Evolutionary conservation across 2,329 filamentous ascomycete genomes (phyloP), one percentile per base, ranked within the genome.

Genomic region (Trichophyton equinum): DNA sequence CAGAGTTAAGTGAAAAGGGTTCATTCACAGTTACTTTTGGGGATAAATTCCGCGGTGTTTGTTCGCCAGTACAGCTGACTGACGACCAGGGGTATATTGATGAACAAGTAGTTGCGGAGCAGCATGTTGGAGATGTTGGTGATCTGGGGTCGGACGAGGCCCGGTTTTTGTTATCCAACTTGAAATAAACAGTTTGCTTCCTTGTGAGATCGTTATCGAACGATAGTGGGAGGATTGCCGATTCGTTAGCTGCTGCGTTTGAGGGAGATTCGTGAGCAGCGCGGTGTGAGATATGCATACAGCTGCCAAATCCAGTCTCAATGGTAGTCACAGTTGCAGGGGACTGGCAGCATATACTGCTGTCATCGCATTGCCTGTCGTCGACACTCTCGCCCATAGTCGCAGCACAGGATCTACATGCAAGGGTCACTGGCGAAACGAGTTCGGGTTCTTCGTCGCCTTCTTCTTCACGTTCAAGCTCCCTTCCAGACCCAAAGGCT

Each of bases 1-100:
- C 60, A 7, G 68, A 67, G 44, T 63, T 67, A 13, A 67, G 62
- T 25, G 53, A 38, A 20, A 56, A 36, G 4, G 27, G 36, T 6
- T 63, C 67, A 61, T 68, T 67, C 25, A 66, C 60, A 38, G 40
- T 59, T 7, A 15, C 38, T 4, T 40, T 51, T 30, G 20, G 46
- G 22, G 46, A 15, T 13, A 51, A 22, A 27, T 51, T 51, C 27
- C 46, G 61, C n/a, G 25, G 20, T 13, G 22, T 57, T 55, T 59
- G 25, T 55, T 55, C 51, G 4, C 15, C 30, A 51, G 20, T 7
- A 22, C 25, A 53, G 18, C 22, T 47, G 58, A 38, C 33, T 15
- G 18, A 42, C 9, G 30, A 40, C 25, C 55, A 33, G 15, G 33
- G 40, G 25, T 36, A 27, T 36, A 46, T 40, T 46, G 42, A 30